Evolutionary conservation across 164 flowering plant genomes (phyloP), one percentile per base, ranked within the genome.

Genomic region (Warburgia ugandensis): DNA sequence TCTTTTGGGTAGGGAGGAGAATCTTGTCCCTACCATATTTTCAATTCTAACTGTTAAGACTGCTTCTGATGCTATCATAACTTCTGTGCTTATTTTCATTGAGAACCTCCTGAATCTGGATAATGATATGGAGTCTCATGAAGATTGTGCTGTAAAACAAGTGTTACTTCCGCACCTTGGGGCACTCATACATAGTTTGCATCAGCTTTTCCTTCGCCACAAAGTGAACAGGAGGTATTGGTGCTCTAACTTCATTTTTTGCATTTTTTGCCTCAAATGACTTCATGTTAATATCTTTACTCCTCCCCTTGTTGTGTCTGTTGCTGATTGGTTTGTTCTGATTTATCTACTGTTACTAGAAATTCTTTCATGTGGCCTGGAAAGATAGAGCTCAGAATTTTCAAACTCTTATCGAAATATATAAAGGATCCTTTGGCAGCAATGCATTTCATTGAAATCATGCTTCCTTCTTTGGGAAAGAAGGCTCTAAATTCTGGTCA

Each of bases 21-120:
- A 56, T 59, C 80, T 94, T 36, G 77, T 89, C 32, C 76, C 90
- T 29, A 81, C 79, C 50, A 82, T 94, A 46, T 79, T 94, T 64
- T 80, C 92, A 21, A 79, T 94, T 59, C 65, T 94, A 42, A 68
- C 83, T 23, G 72, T 79, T 38, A 45, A 70, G 28, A 62, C 76
- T 29, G 88, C 91, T 41, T 82, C 96, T 23, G 74, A 75, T 52
- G 78, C 82, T 35, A 68, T 89, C 35, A 39, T 74, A 43, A 65
- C 68, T 21, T 69, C 66, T 62, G 96, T 83, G 60, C 72, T 94
- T 50, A 73, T 72, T 67, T 94, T 94, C 29, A 53, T 75, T 41
- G 87, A 78, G 64, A 86, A 94, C 60, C 77, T 94, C 14, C 55
- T 94, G 58, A 72, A 37, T 69, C 81, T 79, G 50, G 84, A 74